Base-by-base conservation (phyloP, 2,329 filamentous ascomycete species). In the Hypocreales sp. region DNA sequence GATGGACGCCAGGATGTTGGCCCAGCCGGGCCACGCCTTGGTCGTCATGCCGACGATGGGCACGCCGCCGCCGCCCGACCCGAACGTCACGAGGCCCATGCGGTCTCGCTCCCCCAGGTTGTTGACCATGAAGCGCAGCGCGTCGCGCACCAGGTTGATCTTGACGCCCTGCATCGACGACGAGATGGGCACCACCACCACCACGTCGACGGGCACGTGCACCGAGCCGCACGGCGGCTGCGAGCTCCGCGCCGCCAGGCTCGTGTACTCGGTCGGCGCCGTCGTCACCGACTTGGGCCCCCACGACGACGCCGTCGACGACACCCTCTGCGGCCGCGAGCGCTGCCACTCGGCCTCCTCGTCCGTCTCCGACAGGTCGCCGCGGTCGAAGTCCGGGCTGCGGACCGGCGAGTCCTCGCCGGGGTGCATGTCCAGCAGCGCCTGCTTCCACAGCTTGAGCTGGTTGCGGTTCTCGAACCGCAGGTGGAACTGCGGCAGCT, bases 141-240 rank as follows among this genome's bases (percentile, higher is more conserved):
- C 79, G 51, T 98, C 90, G 22, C 84, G 76, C 10, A 98, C 72
- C 2, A 98, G 64, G 35, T 87, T 92, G 46, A 95, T 94, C 58
- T 98, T 98, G 34, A 98, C 71, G n/a, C 90, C 90, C 53, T 95
- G 90, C 87, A 95, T 98, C 0, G 90, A 95, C 1, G 87, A 92
- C 0, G 90, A 95, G 5, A 98, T 84, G 0, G 90, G 90, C 19
- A 98, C 86, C 14, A 98, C 90, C 1, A 95, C 83, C 0, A 98
- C 87, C 17, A 98, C 75, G 46, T 98, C 90, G 29, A 95, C 72
- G 2, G 90, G 87, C 11, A 95, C 82, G 47, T 98, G 90, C 25
- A 87, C 50, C 5, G 76, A 68, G 13, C 58, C 40, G n/a, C n/a
- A n/a, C 25, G 35, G 55, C 34, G 53, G 56, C 7, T 39, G 41